phyloP scores from a whole-genome alignment of 345 rosid genomes.

The Nephelium lappaceum region DNA sequence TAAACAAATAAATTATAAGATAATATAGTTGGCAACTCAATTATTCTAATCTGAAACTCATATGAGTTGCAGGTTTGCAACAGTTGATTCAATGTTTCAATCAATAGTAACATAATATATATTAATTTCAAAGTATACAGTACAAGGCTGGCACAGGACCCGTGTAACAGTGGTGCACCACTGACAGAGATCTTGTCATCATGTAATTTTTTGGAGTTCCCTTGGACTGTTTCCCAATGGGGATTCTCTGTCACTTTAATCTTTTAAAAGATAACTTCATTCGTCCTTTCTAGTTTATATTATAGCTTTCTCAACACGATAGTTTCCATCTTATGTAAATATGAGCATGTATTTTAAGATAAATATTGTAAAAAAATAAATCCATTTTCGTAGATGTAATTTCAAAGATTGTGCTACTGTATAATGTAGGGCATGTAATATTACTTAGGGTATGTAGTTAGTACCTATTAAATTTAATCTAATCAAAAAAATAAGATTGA shows the following conservation, averaged over 20 bases:
- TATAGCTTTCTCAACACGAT: no score
- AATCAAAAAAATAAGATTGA: no score
- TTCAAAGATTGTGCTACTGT: no score
- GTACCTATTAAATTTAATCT: no score
- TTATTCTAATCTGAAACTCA: neutral
- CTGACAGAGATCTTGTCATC: constrained; percentile 50
- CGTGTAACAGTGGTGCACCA: constrained; percentile 12
- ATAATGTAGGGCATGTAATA: no score
- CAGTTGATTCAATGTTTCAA: neutral
- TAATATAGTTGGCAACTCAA: constrained; percentile 17
- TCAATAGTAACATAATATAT: neutral
- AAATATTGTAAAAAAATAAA: no score
- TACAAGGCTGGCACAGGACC: constrained; percentile 18
- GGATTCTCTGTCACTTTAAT: constrained; percentile 38
- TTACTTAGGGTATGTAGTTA: no score
- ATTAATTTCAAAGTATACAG: neutral
- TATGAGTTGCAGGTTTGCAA: constrained; percentile 19
- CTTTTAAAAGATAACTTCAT: neutral
- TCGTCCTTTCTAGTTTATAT: neutral
- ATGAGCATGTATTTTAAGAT: no score
- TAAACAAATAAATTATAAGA: neutral
- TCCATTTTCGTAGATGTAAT: no score
- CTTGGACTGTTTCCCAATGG: constrained; percentile 36
- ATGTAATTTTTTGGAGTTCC: constrained; percentile 35
- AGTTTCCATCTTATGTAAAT: neutral